Conservation (phyloP, 805 yeast genomes). For the Metschnikowia similis region DNA sequence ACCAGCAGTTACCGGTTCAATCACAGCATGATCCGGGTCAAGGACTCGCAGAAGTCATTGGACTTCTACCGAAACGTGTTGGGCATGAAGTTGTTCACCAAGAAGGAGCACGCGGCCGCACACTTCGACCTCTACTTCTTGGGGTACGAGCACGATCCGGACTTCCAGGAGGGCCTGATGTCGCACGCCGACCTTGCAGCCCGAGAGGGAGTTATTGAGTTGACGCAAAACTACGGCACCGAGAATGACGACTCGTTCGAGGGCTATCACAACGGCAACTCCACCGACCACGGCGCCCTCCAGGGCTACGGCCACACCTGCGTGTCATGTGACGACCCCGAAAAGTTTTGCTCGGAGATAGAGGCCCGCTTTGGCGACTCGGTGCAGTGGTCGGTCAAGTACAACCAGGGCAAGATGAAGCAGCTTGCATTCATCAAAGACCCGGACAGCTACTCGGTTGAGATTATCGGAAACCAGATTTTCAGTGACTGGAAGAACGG, state of each 20-base stretch:
- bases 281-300: slow-evolving; percentile 48
- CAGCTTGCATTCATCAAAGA: slow-evolving; percentile 72
- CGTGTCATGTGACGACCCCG: slow-evolving; percentile 63
- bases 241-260: slow-evolving; percentile 69
- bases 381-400: slow-evolving; percentile 55
- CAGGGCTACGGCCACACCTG: slow-evolving; percentile 89
- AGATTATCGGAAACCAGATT: slow-evolving; percentile 50
- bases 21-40: slow-evolving; percentile 90
- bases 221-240: slow-evolving; percentile 96
- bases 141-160: slow-evolving; percentile 56
- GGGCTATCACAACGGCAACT: slow-evolving; percentile 78
- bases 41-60: slow-evolving; percentile 73
- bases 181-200: slow-evolving; percentile 28
- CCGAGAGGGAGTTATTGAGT: slow-evolving; percentile 73
- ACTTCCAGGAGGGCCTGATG: slow-evolving; percentile 41
- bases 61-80: slow-evolving; percentile 73
- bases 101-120: slow-evolving; percentile 57
- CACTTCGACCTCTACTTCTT: slow-evolving; percentile 83
- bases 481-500: slow-evolving; percentile 18
- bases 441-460: slow-evolving; percentile 88
- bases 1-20: slow-evolving; percentile 53
- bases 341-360: slow-evolving; percentile 49
- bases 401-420: slow-evolving; percentile 52
- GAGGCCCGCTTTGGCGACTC: slow-evolving; percentile 38
- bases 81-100: slow-evolving; percentile 72